These are phyloP conservation scores for Epichloe aotearoae DNA, from an alignment of 2,329 filamentous ascomycete genomes.

Conservation along the genomic window DNA sequence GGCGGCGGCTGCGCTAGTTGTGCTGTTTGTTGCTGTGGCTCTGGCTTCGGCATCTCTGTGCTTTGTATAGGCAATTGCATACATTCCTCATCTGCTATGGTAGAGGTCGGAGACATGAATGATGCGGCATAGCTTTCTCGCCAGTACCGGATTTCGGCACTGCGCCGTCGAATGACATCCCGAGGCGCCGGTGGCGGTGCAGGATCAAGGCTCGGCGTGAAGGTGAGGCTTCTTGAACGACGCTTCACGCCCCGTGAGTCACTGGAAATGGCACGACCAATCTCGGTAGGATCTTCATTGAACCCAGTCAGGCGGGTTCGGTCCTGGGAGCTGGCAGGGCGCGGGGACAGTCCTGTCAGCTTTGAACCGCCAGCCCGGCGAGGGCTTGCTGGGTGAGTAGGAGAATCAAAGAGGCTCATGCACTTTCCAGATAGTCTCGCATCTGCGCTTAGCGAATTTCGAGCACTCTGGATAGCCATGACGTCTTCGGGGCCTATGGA, in stretches of 20 bases:
- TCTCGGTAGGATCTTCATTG: slow-evolving; percentile 36
- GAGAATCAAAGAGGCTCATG: not conserved
- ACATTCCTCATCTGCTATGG: slow-evolving; percentile 23
- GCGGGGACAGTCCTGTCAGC: slow-evolving; percentile 42
- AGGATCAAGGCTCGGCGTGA: slow-evolving; percentile 30
- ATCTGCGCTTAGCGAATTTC: slow-evolving; percentile 39
- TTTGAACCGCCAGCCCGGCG: slow-evolving; percentile 23
- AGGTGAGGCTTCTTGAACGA: slow-evolving; percentile 46
- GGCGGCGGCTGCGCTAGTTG: slow-evolving; percentile 2
- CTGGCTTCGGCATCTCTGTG: slow-evolving; percentile 4
- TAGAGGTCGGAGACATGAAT: slow-evolving; percentile 38
- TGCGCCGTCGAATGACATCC: slow-evolving; percentile 34
- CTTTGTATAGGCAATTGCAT: slow-evolving; percentile 17
- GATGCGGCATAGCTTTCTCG: slow-evolving; percentile 44
- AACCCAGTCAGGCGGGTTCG: slow-evolving; percentile 26
- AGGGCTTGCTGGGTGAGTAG: slow-evolving; percentile 13
- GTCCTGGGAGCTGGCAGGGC: slow-evolving; percentile 47
- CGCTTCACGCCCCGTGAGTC: slow-evolving; percentile 36
- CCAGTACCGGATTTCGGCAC: slow-evolving; percentile 53
- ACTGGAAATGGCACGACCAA: slow-evolving; percentile 49
- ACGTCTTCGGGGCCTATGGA: slow-evolving; percentile 45
- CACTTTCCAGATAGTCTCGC: slow-evolving; percentile 18
- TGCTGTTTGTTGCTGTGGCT: slow-evolving; percentile 12
- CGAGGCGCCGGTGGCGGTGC: slow-evolving; percentile 7
- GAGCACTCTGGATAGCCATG: slow-evolving; percentile 37